Evolutionary conservation across 768 basidiomycete genomes (phyloP), one percentile per base, ranked within the genome.

Genomic region (Panaeolus papilionaceus): DNA sequence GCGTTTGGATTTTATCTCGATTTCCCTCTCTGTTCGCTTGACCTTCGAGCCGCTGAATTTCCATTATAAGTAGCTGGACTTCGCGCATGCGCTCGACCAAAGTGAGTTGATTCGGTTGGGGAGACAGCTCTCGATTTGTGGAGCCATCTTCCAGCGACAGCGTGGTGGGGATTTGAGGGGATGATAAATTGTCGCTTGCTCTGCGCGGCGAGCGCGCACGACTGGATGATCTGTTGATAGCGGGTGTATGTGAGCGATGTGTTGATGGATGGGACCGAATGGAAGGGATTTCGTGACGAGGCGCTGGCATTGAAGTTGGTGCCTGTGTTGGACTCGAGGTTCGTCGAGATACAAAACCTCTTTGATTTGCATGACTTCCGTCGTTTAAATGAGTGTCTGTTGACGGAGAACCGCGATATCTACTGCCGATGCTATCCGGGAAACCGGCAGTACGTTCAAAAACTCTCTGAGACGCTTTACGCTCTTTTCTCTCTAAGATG

Each of bases 61-160:
- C 66, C 3, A 71, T 62, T 67, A 71, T 71, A 16, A 71, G 49
- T 2, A 8, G 64, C 64, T 71, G 71, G 0, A 71, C 71, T 45
- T 69, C 67, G 3, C 65, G 51, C 71, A 71, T 71, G 8, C 71
- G 47, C 11, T 71, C 71, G 12, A 71, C 61, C 20, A 71, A 54
- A 18, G 20, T 66, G n/a, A 37, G 54, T 11, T 28, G 26, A 58
- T 28, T 58, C 7, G 54, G 26, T 14, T 58, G 54, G 3, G 28
- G 12, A 37, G 54, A 37, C 3, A 2, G 9, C 16, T 28, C 54
- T 58, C 54, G 54, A 9, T 33, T 28, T 16, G 28, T 18, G 14
- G 54, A 9, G n/a, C 16, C 54, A 58, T 58, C 54, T 58, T 58
- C 11, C 3, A 28, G 54, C n/a, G 54, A 58, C 54, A 14, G 20